These are phyloP conservation scores for Penicillium capsulatum DNA, from an alignment of 2,329 filamentous ascomycete species.

Conservation along the genomic window DNA sequence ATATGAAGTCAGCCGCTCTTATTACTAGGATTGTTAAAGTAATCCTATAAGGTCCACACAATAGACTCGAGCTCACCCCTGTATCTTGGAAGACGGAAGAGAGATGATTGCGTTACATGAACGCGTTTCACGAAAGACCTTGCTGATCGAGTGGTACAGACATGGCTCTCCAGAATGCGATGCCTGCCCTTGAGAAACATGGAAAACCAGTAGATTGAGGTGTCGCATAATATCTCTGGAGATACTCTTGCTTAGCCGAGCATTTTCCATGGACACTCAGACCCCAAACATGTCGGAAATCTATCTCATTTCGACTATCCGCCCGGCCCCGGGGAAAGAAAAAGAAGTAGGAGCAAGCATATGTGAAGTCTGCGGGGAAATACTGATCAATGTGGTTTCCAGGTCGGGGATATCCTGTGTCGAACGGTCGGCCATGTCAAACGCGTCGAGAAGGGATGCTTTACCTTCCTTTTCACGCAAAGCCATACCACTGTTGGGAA, in stretches of 20 bases:
- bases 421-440: neutral
- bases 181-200: too few relatives aligned
- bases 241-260: neutral
- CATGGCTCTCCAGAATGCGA: too few relatives aligned
- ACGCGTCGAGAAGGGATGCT: neutral
- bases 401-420: conserved; percentile 1
- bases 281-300: neutral
- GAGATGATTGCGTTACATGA: too few relatives aligned
- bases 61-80: neutral
- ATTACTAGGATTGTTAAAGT: neutral
- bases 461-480: neutral
- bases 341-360: neutral
- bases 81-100: neutral
- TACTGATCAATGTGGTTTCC: neutral
- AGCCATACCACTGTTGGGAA: neutral
- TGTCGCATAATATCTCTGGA: neutral
- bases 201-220: neutral
- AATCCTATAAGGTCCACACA: neutral
- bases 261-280: neutral
- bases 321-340: neutral
- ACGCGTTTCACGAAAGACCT: too few relatives aligned
- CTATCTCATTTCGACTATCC: neutral
- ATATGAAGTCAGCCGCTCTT: neutral
- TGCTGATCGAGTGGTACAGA: too few relatives aligned
- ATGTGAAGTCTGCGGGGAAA: neutral